Conservation (phyloP, 1,139 yeast genomes). For the Diutina sp. region DNA sequence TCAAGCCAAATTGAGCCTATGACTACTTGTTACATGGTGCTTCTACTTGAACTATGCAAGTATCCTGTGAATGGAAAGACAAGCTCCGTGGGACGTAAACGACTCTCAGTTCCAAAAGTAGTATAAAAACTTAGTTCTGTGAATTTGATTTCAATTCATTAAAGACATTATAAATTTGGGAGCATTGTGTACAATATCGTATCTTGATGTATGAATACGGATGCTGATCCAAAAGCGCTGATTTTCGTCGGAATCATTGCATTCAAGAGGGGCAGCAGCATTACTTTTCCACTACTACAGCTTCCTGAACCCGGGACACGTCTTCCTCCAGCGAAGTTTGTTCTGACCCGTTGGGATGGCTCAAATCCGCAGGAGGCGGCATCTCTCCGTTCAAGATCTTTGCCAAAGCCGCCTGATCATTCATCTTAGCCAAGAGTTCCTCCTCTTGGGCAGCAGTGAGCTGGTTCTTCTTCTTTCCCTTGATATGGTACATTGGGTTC, state of each 20-base stretch:
- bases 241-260: too few relatives aligned
- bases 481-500: constrained; percentile 64
- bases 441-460: constrained; percentile 40
- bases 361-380: background rate
- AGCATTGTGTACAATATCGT: background rate
- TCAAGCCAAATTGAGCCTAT: too few relatives aligned
- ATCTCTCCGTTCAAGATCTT: background rate
- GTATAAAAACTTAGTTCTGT: background rate
- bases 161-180: background rate
- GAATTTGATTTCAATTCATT: background rate
- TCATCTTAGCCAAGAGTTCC: constrained; percentile 35
- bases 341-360: background rate
- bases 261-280: background rate
- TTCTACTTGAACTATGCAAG: too few relatives aligned
- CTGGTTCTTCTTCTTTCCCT: constrained; percentile 52
- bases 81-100: too few relatives aligned
- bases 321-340: background rate
- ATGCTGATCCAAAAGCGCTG: background rate
- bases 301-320: background rate
- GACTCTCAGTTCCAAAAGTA: too few relatives aligned
- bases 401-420: constrained; percentile 7
- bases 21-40: too few relatives aligned
- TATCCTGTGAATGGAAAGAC: too few relatives aligned
- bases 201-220: background rate
- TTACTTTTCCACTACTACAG: background rate